Evolutionary conservation across 805 yeast genomes (phyloP), one percentile per base, ranked within the genome.

Genomic region (Saturnispora dispora): DNA sequence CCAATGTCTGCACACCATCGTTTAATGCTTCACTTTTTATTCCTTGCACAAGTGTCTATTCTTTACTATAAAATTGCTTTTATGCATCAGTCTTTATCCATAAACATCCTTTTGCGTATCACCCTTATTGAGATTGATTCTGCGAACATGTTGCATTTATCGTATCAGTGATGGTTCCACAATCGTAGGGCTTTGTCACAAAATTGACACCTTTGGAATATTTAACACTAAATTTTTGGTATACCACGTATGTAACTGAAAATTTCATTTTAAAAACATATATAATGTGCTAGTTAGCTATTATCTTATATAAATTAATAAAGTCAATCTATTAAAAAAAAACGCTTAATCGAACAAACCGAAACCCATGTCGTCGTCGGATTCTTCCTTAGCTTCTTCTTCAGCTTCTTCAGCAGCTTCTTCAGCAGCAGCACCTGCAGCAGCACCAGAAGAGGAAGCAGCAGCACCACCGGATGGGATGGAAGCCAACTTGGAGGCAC

Each of bases 401-500:
- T 74, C 90, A 66, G 77, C 88, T 65, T 74, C 83, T 61, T 71
- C 87, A 63, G 73, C 93, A 55, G 71, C 93, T 55, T 73, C 95
- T 53, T 74, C 93, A 59, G 76, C 88, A 61, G 78, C 85, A 60
- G 79, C 86, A 67, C 78, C 83, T 65, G 83, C 83, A 65, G 84
- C 80, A 62, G 85, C 83, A 68, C 79, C 80, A 68, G 77, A 79
- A 68, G 81, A 76, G 64, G 85, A 75, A 68, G 88, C 81, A 73
- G 93, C 96, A 73, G 96, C 93, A 77, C 96, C 97, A 74, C 96
- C 97, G 68, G 96, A 67, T 75, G 98, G 97, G 62, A 91, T 95
- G 63, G 98, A 83, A 64, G 98, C 95, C 72, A 93, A 87, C 82
- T 93, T 93, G 77, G 85, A 76, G 76, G 85, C 76, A 81, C 99